phyloP scores from a whole-genome alignment of 2,329 filamentous ascomycete genomes.

The Aspergillus piperis region DNA sequence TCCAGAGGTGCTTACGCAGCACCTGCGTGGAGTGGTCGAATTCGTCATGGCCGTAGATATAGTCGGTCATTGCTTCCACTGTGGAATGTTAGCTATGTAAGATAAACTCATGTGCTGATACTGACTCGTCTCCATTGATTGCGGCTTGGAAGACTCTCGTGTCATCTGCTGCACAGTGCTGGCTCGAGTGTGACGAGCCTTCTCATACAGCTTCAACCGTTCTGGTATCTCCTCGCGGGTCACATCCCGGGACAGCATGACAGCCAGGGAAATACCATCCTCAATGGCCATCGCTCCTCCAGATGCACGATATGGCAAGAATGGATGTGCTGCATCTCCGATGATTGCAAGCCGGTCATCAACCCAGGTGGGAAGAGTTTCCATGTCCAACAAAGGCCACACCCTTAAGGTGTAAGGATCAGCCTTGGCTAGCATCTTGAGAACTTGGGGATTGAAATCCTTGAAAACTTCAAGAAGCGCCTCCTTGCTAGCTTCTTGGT shows the following conservation, averaged over 20 bases:
- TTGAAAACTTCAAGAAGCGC: constrained; percentile 30
- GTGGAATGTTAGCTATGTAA: neutral
- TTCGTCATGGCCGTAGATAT: constrained; percentile 63
- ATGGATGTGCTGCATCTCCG: constrained; percentile 70
- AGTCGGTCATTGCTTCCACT: constrained; percentile 30
- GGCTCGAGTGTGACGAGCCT: constrained; percentile 59
- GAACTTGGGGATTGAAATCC: constrained; percentile 47
- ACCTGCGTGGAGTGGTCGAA: constrained; percentile 55
- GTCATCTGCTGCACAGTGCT: constrained; percentile 58
- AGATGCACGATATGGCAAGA: constrained; percentile 64
- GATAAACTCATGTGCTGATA: no score
- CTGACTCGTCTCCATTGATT: constrained; percentile 21
- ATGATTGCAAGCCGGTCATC: constrained; percentile 58
- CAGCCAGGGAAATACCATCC: constrained; percentile 61
- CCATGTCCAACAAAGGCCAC: constrained; percentile 66
- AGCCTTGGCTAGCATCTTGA: constrained; percentile 40
- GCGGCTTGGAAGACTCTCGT: constrained; percentile 45
- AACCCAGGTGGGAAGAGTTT: constrained; percentile 57
- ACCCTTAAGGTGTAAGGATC: constrained; percentile 53
- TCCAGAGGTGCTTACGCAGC: constrained; percentile 50
- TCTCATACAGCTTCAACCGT: constrained; percentile 61
- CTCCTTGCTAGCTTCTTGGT: constrained; percentile 28
- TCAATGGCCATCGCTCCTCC: constrained; percentile 67
- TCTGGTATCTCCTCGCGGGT: constrained; percentile 51
- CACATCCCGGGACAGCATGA: constrained; percentile 55